Base-by-base conservation (phyloP, 345 rosid genomes). In the Populus deltoides region DNA sequence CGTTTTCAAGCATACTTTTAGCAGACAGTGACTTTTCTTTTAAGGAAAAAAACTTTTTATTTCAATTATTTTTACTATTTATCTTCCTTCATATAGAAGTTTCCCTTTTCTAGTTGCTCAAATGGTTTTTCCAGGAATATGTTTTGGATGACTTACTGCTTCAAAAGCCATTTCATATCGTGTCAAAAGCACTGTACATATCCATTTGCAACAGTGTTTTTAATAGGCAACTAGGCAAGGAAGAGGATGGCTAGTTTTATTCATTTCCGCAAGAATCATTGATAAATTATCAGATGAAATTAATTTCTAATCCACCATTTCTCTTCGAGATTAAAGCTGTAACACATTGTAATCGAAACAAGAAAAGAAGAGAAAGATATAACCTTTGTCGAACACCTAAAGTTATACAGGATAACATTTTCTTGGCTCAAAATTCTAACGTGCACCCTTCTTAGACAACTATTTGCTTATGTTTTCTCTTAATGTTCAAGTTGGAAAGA, bases 1-100 rank as follows among this genome's bases (percentile, higher is more conserved):
- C 76, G 76, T 39, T 74, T 62, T 45, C 27, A 53, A 41, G 78
- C 73, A 27, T 75, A 27, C 78, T 83, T 72, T 78, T 36, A 17
- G 72, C 55, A 59, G 69, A 73, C 25, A 57, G 15, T 15, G 69
- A 20, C 81, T 2, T 73, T 53, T 81, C 74, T 66, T 75, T 33
- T 33, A 33, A 33, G 36, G 36, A 4, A 33, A 33, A 33, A 5
- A 43, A 74, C 74, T 78, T 75, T 55, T 53, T 49, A 38, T 65
- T 22, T 7, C 24, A 63, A 29, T 70, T 39, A 33, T 41, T 70
- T 29, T 20, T 51, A 35, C 65, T 73, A 12, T 43, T 41, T 86
- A 20, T 20, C 43, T 31, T 15, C 24, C 24, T 67, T 67, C 41
- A 35, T 20, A 4, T n/a, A 22, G 63, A 57, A 57, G 63, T n/a